Evolutionary conservation across 345 rosid species (phyloP).

Genomic region (Linum lewisii): DNA sequence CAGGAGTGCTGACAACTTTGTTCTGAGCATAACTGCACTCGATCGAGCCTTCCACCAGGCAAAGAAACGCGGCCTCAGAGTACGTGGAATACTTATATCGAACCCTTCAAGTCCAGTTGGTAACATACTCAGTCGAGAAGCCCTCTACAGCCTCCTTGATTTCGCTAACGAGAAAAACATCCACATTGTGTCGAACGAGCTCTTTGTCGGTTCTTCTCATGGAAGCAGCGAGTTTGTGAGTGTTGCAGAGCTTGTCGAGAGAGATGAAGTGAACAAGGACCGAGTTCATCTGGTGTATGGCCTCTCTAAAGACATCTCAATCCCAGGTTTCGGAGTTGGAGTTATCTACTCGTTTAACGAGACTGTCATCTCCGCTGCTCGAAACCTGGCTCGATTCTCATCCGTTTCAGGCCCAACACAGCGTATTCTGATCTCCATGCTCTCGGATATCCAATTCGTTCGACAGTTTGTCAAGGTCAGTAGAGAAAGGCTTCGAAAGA

Average conservation of each 20-base stretch:
- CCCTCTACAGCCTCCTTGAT: slow-evolving; percentile 59
- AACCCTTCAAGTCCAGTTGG: slow-evolving; percentile 82
- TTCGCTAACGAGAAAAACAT: slow-evolving; percentile 87
- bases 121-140: slow-evolving; percentile 39
- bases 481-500: slow-evolving; percentile 41
- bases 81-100: slow-evolving; percentile 67
- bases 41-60: slow-evolving; percentile 84
- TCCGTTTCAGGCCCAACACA: slow-evolving; percentile 66
- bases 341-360: slow-evolving; percentile 61
- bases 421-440: slow-evolving; percentile 46
- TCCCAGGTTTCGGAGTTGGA: slow-evolving; percentile 53
- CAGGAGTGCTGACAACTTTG: slow-evolving; percentile 71
- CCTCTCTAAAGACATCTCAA: slow-evolving; percentile 63
- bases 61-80: slow-evolving; percentile 73
- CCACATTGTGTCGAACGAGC: slow-evolving; percentile 68
- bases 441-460: slow-evolving; percentile 42
- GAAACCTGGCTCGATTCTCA: slow-evolving; percentile 58
- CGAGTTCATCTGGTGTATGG: slow-evolving; percentile 72
- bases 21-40: slow-evolving; percentile 51
- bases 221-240: slow-evolving; percentile 63
- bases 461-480: slow-evolving; percentile 34
- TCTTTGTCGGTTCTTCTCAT: slow-evolving; percentile 52
- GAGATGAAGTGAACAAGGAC: slow-evolving; percentile 46
- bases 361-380: slow-evolving; percentile 49
- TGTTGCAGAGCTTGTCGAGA: slow-evolving; percentile 64